These are phyloP conservation scores for Boletus smithii DNA, from an alignment of 1,284 basidiomycete genomes.

Conservation along the genomic window DNA sequence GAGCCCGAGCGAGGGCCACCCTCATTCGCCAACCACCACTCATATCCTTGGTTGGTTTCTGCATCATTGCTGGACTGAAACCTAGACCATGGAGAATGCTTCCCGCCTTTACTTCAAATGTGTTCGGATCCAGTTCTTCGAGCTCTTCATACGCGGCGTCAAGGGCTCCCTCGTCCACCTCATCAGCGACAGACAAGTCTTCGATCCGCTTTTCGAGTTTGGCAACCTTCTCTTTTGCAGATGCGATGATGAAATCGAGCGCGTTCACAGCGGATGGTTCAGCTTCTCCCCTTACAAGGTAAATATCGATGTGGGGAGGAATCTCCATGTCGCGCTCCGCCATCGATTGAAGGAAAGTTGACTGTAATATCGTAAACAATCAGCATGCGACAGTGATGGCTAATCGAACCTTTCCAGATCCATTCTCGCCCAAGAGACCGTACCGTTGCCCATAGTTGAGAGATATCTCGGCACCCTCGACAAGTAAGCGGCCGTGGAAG, in stretches of 20 bases:
- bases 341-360: slow-evolving; percentile 70
- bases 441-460: slow-evolving; percentile 97
- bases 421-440: slow-evolving; percentile 95
- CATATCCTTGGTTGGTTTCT: slow-evolving; percentile 97
- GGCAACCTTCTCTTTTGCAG: slow-evolving; percentile 94
- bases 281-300: slow-evolving; percentile 93
- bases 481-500: slow-evolving; percentile 93
- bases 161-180: slow-evolving; percentile 82
- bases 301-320: slow-evolving; percentile 95
- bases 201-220: slow-evolving; percentile 93
- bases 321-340: slow-evolving; percentile 94
- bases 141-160: slow-evolving; percentile 94
- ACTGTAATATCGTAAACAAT: slow-evolving; percentile 37
- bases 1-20: slow-evolving; percentile 91
- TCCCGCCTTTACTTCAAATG: slow-evolving; percentile 95
- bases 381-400: slow-evolving; percentile 1
- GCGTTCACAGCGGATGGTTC: slow-evolving; percentile 97
- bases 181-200: slow-evolving; percentile 86
- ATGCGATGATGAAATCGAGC: slow-evolving; percentile 92
- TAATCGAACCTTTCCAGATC: slow-evolving; percentile 86
- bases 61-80: slow-evolving; percentile 91
- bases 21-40: slow-evolving; percentile 99
- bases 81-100: slow-evolving; percentile 97
- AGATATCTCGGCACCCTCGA: slow-evolving; percentile 87
- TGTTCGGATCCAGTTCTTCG: slow-evolving; percentile 93